Evolutionary conservation across 495 filamentous ascomycete genomes (phyloP).

Genomic region (Aspergillus taichungensis): DNA sequence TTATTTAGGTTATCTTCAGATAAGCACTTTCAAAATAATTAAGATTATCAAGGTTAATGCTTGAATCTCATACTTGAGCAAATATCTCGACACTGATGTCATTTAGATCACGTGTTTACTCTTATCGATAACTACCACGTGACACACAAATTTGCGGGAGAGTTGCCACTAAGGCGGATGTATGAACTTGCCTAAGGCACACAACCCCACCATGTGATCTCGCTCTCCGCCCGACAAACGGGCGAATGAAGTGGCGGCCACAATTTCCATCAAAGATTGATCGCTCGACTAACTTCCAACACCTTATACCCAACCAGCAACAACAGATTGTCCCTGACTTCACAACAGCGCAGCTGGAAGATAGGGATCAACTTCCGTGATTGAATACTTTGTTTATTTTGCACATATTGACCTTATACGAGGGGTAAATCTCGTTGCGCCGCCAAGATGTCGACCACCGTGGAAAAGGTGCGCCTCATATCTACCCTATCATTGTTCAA

Average conservation of each 20-base stretch:
- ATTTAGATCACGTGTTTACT: no score
- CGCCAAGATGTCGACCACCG: conserved; percentile 84
- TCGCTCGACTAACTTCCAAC: conserved; percentile 5
- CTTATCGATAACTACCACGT: no score
- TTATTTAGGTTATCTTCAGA: no score
- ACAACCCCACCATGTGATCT: conserved; percentile 13
- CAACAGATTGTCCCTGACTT: conserved; percentile 1
- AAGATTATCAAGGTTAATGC: no score
- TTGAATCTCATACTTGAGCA: no score
- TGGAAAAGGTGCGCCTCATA: conserved; percentile 65
- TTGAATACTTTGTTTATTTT: conserved; percentile 1
- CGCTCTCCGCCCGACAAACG: conserved; percentile 9
- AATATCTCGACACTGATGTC: no score
- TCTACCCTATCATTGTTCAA: conserved; percentile 3
- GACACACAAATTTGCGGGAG: no score
- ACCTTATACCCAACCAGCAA: background rate
- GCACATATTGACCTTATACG: conserved; percentile 10
- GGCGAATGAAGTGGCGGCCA: conserved; percentile 22
- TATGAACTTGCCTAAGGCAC: conserved; percentile 21
- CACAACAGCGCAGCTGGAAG: conserved; percentile 4
- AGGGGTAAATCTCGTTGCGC: conserved; percentile 16
- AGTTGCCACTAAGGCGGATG: no score
- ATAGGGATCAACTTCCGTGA: background rate
- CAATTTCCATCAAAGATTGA: conserved; percentile 18
- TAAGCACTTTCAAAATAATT: no score